Evolutionary conservation across 441 rosid species (phyloP), one percentile per base, ranked within the genome.

Genomic region (Raphanus hybrid): DNA sequence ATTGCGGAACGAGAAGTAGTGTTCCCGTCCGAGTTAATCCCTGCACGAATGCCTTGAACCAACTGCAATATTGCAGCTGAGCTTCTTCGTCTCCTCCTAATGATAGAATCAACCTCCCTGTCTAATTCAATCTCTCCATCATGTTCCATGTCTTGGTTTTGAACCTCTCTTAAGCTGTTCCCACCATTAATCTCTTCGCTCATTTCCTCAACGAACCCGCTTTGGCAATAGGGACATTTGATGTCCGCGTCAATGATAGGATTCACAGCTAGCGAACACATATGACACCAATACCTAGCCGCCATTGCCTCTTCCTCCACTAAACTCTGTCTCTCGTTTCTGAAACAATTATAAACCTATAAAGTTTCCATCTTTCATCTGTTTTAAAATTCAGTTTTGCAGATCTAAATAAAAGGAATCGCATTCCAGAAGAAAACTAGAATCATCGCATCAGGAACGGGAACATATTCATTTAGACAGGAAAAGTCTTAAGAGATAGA

Each of bases 201-300:
- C 86, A 89, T 84, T 78, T 90, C 96, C 78, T 91, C 94, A 7
- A 93, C 69, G 67, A 89, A 91, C 32, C 96, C 97, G 41, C 82
- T 77, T 52, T 82, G 82, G 80, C 97, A 93, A 76, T 79, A 55
- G 9, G 98, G 98, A 68, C 98, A 91, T 81, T 90, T 89, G 75
- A 93, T 86, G 85, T 90, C 96, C 2, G 76, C 70, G 65, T 84
- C 93, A 76, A 87, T 76, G 35, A 86, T 12, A 8, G 97, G 96
- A 78, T 88, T 73, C 81, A 93, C 94, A 70, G 77, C 84, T 67
- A 69, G 88, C 55, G 82, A 73, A 82, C 98, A 90, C 87, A 70
- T 63, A 66, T 93, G 74, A 82, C 95, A 93, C 95, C 94, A 93
- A 64, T 89, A 91, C 74, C 87, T 84, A 26, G 84, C 84, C 14